Evolutionary conservation across 2,329 filamentous ascomycete species (phyloP).

Genomic region (Xylariales sp.): DNA sequence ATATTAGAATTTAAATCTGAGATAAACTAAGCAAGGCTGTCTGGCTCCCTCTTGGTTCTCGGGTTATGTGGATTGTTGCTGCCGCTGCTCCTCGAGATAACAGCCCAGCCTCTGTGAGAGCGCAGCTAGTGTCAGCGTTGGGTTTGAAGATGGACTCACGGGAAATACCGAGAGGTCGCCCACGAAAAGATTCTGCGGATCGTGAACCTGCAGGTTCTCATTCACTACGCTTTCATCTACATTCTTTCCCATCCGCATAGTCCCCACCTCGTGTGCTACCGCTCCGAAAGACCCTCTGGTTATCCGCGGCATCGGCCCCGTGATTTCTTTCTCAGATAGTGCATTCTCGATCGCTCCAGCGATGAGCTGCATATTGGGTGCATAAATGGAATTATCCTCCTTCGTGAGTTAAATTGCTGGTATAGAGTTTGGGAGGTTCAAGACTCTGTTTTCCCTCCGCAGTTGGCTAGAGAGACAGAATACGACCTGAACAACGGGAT

Average conservation of each 20-base stretch:
- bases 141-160: background rate
- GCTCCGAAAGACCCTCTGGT: background rate
- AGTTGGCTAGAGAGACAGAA: background rate
- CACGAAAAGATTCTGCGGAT: background rate
- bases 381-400: background rate
- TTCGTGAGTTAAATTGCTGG: background rate
- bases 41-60: no score
- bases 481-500: background rate
- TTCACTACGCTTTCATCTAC: background rate
- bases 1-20: no score
- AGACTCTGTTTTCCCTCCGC: background rate
- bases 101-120: background rate
- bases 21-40: no score
- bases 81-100: background rate
- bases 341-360: background rate
- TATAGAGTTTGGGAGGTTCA: background rate
- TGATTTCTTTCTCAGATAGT: background rate
- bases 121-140: background rate
- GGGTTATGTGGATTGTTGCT: no score
- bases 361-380: background rate
- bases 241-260: slow-evolving; percentile 6
- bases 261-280: slow-evolving; percentile 14
- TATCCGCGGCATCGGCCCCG: background rate
- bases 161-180: slow-evolving; percentile 16
- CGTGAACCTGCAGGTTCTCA: background rate